Percentiles rank a stretch among this genome's conserved stretches.
These are phyloP conservation scores for Podosphaera xanthii DNA, from an alignment of 2,329 filamentous ascomycete species.

Conservation along the genomic window DNA sequence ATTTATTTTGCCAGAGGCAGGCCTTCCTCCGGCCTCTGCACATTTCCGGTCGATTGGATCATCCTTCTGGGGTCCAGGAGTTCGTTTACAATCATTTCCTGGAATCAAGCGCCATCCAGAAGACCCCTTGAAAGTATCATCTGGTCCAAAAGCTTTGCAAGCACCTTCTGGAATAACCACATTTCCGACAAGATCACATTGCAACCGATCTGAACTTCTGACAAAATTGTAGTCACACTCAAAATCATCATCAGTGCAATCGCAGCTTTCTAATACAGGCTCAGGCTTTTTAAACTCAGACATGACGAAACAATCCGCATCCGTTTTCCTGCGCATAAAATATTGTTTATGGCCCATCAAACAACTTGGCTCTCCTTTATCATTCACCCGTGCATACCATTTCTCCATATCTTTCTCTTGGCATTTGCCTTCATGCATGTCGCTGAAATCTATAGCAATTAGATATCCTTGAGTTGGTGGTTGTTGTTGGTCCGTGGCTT, in stretches of 20 bases:
- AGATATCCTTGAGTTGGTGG: constrained; percentile 33
- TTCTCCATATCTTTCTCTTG: constrained; percentile 62
- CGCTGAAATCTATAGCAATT: constrained; percentile 64
- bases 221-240: constrained; percentile 93
- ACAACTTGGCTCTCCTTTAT: constrained; percentile 61
- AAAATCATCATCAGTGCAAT: constrained; percentile 67
- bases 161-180: constrained; percentile 45
- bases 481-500: constrained; percentile 30
- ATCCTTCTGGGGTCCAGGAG: constrained; percentile 40
- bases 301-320: constrained; percentile 73
- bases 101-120: constrained; percentile 88
- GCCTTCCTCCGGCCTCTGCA: constrained; percentile 30
- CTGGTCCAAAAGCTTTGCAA: constrained; percentile 32
- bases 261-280: constrained; percentile 49
- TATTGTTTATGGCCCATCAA: constrained; percentile 91
- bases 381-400: constrained; percentile 68
- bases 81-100: constrained; percentile 47
- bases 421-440: constrained; percentile 61
- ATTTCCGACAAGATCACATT: constrained; percentile 42
- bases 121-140: constrained; percentile 54
- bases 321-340: constrained; percentile 64
- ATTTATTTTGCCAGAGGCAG: constrained; percentile 42
- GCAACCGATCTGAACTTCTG: constrained; percentile 37
- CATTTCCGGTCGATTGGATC: constrained; percentile 56
- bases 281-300: constrained; percentile 61